phyloP scores from a whole-genome alignment of 805 yeast species.

The Jamesozyma rosinii region DNA sequence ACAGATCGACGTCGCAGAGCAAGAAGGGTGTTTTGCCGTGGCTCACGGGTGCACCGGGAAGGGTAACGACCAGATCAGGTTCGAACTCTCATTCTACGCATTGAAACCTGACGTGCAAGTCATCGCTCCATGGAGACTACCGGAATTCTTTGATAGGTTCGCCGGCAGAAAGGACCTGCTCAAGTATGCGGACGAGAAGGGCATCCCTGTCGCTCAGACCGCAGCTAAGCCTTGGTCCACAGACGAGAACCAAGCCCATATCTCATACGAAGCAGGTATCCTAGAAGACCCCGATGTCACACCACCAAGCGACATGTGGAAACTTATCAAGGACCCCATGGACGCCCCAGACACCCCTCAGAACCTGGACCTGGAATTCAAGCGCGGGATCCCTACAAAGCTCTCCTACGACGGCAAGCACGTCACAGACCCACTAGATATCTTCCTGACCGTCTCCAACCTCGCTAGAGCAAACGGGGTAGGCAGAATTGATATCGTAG shows the following conservation, averaged over 20 bases:
- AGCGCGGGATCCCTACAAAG: slow-evolving; percentile 81
- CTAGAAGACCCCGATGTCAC: slow-evolving; percentile 97
- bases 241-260: slow-evolving; percentile 98
- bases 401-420: slow-evolving; percentile 55
- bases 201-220: slow-evolving; percentile 92
- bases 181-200: slow-evolving; percentile 86
- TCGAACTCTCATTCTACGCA: slow-evolving; percentile 94
- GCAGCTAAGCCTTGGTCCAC: slow-evolving; percentile 99
- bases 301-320: slow-evolving; percentile 99
- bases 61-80: slow-evolving; percentile 99
- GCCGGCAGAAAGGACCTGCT: slow-evolving; percentile 96
- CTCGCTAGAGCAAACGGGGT: slow-evolving; percentile 99
- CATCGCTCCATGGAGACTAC: slow-evolving; percentile 99
- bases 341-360: slow-evolving; percentile 95
- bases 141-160: slow-evolving; percentile 85
- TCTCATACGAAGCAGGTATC: slow-evolving; percentile 98
- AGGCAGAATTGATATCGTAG: slow-evolving; percentile 98
- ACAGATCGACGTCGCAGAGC: slow-evolving; percentile 92
- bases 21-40: slow-evolving; percentile 96
- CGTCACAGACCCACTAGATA: slow-evolving; percentile 81
- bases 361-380: slow-evolving; percentile 71
- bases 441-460: slow-evolving; percentile 86
- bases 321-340: slow-evolving; percentile 87
- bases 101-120: slow-evolving; percentile 93
- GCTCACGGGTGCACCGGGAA: slow-evolving; percentile 99